Conservation (phyloP, 2,329 filamentous ascomycete genomes). For the Aureobasidium subglaciale region DNA sequence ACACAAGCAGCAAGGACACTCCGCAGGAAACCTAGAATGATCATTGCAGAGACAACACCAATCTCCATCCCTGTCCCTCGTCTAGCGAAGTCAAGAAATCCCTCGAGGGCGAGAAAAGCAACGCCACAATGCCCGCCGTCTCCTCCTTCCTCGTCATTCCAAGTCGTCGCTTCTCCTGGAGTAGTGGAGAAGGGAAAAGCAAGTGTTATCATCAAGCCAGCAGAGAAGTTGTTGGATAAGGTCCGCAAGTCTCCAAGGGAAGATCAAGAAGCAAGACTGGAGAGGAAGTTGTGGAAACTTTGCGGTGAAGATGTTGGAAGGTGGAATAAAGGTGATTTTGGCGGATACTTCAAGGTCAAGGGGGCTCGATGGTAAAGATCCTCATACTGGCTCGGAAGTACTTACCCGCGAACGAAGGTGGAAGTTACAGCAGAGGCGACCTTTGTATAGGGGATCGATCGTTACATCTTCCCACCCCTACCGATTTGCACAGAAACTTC, state of each 20-base stretch:
- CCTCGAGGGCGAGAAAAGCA: background rate
- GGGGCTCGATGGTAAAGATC: slow-evolving; percentile 28
- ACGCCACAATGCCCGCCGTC: slow-evolving; percentile 7
- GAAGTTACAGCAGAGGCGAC: no score
- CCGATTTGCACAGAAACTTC: no score
- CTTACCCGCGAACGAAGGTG: no score
- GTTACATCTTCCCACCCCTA: no score
- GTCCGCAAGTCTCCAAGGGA: slow-evolving; percentile 19
- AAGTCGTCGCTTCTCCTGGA: background rate
- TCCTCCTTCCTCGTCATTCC: background rate
- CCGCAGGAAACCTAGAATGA: background rate
- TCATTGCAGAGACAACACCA: background rate
- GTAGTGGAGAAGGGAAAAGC: background rate
- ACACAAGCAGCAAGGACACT: background rate
- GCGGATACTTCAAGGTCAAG: slow-evolving; percentile 24
- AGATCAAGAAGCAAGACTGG: slow-evolving; percentile 18
- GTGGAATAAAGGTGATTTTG: slow-evolving; percentile 32
- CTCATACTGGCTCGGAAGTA: no score
- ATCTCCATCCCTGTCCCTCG: background rate
- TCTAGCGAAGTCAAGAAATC: background rate
- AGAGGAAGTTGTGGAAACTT: slow-evolving; percentile 26
- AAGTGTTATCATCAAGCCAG: background rate
- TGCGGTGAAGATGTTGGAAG: slow-evolving; percentile 27
- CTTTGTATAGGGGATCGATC: no score
- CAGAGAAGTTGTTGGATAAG: slow-evolving; percentile 9